Percentiles rank a stretch among this genome's conserved stretches.
Evolutionary conservation across 148 eudicot genomes (phyloP).

Genomic region (Linanthus parryae): DNA sequence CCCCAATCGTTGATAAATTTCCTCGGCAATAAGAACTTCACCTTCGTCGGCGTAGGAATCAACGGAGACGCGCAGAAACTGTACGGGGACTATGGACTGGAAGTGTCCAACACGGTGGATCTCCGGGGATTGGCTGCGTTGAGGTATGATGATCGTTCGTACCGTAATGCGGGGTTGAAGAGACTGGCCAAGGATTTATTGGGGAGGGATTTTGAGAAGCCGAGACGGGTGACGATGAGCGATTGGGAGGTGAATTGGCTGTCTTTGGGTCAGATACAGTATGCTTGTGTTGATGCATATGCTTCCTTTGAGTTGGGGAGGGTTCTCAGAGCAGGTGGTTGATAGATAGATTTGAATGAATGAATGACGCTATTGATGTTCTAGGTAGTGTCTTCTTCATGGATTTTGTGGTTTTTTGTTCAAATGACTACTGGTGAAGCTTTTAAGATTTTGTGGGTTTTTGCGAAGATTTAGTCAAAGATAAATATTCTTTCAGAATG

Average conservation of each 20-base stretch:
- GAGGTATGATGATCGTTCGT: neutral
- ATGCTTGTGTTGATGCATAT: neutral
- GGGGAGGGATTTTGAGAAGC: neutral
- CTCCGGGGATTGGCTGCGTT: neutral
- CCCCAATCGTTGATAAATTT: constrained; percentile 3
- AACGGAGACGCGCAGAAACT: constrained; percentile 1
- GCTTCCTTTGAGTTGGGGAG: neutral
- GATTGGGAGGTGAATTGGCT: neutral
- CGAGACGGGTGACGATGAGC: neutral
- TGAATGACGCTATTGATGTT: neutral
- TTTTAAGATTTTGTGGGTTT: neutral
- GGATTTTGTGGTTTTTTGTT: neutral
- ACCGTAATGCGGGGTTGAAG: neutral
- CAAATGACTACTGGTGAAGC: neutral
- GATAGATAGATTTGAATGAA: neutral
- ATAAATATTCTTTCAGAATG: neutral
- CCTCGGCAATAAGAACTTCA: neutral
- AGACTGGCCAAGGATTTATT: neutral
- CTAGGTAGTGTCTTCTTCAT: neutral
- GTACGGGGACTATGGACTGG: neutral
- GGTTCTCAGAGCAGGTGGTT: neutral
- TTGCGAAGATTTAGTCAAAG: neutral
- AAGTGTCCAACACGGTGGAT: neutral
- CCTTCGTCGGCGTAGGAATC: constrained; percentile 10
- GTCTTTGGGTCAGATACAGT: neutral